A percentile compares a stretch with the other conserved stretches of the same genome.
These are phyloP conservation scores for Trichosporon sp. DNA, from an alignment of 1,284 basidiomycete species.

Conservation along the genomic window DNA sequence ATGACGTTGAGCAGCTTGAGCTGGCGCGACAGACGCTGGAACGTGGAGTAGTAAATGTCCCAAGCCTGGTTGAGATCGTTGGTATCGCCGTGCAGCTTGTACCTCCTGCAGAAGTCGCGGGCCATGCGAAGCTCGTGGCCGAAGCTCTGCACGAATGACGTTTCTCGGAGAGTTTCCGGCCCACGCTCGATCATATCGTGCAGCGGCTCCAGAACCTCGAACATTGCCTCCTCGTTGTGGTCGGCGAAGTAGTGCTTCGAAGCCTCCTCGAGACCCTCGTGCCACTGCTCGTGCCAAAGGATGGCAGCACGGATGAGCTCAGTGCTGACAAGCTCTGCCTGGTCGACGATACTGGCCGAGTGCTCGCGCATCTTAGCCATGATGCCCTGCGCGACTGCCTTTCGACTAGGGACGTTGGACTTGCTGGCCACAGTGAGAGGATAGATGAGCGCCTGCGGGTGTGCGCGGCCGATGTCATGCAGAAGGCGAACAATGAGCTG, in stretches of 20 bases:
- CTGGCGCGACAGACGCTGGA: conserved; percentile 94
- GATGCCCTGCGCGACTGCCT: conserved; percentile 77
- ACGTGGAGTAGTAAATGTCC: conserved; percentile 98
- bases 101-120: conserved; percentile 84
- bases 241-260: conserved; percentile 96
- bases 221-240: conserved; percentile 99
- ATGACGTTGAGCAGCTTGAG: conserved; percentile 82
- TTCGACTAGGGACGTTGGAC: conserved; percentile 78
- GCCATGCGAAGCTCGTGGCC: conserved; percentile 91
- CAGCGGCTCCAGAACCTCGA: conserved; percentile 83
- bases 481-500: conserved; percentile 85
- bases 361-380: conserved; percentile 95
- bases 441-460: conserved; percentile 97
- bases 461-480: conserved; percentile 88
- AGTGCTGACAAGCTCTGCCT: conserved; percentile 86
- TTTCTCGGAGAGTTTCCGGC: conserved; percentile 89
- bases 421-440: conserved; percentile 97
- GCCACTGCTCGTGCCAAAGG: conserved; percentile 99
- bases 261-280: conserved; percentile 96
- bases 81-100: conserved; percentile 78
- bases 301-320: conserved; percentile 98
- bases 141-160: conserved; percentile 90
- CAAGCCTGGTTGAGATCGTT: conserved; percentile 96
- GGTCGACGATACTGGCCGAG: conserved; percentile 79
- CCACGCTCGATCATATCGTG: conserved; percentile 90